Base-by-base conservation (phyloP, 2,329 filamentous ascomycete species). In the Didymosphaeria variabile region DNA sequence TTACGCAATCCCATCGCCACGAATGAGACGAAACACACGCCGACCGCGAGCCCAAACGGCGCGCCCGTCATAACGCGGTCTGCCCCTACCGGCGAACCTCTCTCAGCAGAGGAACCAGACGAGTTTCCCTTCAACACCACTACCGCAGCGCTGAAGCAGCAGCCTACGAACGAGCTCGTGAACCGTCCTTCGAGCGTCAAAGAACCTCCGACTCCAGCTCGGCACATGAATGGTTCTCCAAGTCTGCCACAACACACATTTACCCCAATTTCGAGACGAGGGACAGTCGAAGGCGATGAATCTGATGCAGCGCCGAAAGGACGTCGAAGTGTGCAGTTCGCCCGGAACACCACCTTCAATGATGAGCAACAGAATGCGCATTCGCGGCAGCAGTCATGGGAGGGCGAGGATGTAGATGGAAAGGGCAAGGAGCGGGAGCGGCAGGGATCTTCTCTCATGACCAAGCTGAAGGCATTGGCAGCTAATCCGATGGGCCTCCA, bases 281-380 rank as follows among this genome's bases (percentile, higher is more conserved):
- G 67, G 40, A 77, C 74, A 2, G 72, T 62, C 57, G 74, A 77
- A 38, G 73, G 67, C 26, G 73, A 74, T 5, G 62, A 69, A 2
- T 71, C 71, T 19, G 75, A 77, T 40, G 55, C 63, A 36, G 70
- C 66, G 12, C 72, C 76, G 7, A 71, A 69, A 15, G 82, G 83
- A 21, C 82, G 88, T 54, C 86, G 87, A 58, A 94, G 90, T 73
- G 91, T 96, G 3, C 92, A 95, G 68, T 95, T 96, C 73, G 87
- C 86, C 2, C 84, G 87, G 32, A 80, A 74, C 5, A 58, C 70
- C 10, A 73, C 73, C 19, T 69, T 71, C 56, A 72, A 74, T 55
- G 69, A 86, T 36, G 79, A 83, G 5, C 79, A 84, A 7, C 79
- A 84, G 8, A 62, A 59, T 67, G 75, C 82, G 21, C 87, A 88